Conservation (phyloP, 495 filamentous ascomycete genomes). For the Daldinia bambusicola region DNA sequence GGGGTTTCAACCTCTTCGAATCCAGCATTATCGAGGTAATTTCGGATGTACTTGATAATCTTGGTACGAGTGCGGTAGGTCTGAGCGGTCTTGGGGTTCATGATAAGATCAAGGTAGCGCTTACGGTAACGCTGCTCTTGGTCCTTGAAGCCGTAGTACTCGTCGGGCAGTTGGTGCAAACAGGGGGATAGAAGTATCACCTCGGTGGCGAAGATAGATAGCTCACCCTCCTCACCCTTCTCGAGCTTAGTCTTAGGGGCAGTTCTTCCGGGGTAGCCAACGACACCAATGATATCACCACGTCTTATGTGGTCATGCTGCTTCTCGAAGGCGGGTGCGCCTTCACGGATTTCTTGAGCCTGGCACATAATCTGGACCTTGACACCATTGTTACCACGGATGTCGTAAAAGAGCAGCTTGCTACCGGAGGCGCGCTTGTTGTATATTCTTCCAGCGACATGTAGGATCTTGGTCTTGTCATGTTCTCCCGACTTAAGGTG, state of each 20-base stretch:
- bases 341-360: constrained; percentile 71
- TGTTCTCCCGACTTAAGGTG: constrained; percentile 87
- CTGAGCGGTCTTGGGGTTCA: constrained; percentile 85
- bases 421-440: constrained; percentile 82
- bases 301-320: constrained; percentile 91
- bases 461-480: constrained; percentile 74
- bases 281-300: constrained; percentile 81
- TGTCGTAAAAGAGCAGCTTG: constrained; percentile 94
- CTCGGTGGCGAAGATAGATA: constrained; percentile 92
- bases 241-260: constrained; percentile 81
- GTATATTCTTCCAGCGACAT: constrained; percentile 86
- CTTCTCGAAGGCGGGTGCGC: constrained; percentile 73
- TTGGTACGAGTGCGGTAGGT: constrained; percentile 85
- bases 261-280: constrained; percentile 89
- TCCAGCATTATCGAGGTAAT: constrained; percentile 83
- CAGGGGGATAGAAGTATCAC: constrained; percentile 88
- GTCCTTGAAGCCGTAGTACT: constrained; percentile 94
- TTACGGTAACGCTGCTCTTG: constrained; percentile 92
- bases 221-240: constrained; percentile 80
- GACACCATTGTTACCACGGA: constrained; percentile 71
- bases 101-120: constrained; percentile 93
- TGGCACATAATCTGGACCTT: constrained; percentile 94
- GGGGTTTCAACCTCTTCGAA: constrained; percentile 98
- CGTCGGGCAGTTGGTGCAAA: constrained; percentile 90
- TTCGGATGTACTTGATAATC: constrained; percentile 85